phyloP scores from a whole-genome alignment of 2,329 filamentous ascomycete genomes.

The Pseudogymnoascus sp. region DNA sequence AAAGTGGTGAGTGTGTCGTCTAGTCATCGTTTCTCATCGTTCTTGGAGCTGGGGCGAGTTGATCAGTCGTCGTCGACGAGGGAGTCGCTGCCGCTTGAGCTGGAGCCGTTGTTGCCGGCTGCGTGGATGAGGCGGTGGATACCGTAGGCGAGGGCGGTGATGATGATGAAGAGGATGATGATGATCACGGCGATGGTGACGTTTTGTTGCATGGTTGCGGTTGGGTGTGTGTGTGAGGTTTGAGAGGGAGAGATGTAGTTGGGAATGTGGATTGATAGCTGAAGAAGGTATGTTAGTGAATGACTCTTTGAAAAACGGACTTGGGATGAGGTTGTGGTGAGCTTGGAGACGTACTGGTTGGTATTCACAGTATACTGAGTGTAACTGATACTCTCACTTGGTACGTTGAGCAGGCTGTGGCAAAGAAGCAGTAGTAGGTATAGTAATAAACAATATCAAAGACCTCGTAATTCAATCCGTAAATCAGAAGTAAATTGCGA shows the following conservation, averaged over 20 bases:
- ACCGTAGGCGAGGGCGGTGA: constrained; percentile 53
- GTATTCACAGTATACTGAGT: not conserved
- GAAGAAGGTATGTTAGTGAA: not conserved
- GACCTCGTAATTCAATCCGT: not conserved
- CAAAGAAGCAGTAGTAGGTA: not conserved
- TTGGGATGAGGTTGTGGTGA: not conserved
- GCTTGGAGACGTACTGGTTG: not conserved
- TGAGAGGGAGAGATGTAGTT: no score
- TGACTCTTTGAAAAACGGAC: not conserved
- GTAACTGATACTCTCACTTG: constrained; percentile 1
- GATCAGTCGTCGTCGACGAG: constrained; percentile 8
- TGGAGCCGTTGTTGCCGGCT: constrained; percentile 26
- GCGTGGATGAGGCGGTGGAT: constrained; percentile 54
- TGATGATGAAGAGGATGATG: constrained; percentile 56
- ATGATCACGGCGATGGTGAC: constrained; percentile 61
- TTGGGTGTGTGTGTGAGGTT: constrained; percentile 10
- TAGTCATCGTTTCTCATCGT: not conserved
- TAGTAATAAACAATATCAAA: not conserved
- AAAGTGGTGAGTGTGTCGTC: no score
- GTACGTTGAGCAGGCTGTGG: not conserved
- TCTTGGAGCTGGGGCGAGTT: not conserved
- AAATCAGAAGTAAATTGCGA: not conserved
- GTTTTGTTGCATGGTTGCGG: constrained; percentile 52
- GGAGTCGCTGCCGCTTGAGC: constrained; percentile 13
- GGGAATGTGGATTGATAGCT: not conserved